Conservation (phyloP, 2,329 filamentous ascomycete species). For the Cladosporium sp. region DNA sequence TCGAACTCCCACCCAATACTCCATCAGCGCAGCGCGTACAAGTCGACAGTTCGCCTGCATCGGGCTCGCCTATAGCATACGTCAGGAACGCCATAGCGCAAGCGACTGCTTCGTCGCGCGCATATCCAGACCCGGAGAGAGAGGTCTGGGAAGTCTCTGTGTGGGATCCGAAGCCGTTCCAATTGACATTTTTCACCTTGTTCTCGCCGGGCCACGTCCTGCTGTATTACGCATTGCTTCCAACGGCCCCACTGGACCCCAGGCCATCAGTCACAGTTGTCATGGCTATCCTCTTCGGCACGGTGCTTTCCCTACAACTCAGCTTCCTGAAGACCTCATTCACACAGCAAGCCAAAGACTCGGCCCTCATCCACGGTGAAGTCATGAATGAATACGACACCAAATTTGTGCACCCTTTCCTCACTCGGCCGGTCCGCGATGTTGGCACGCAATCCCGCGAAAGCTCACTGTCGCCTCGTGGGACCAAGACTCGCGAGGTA, state of each 20-base stretch:
- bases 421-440: constrained; percentile 74
- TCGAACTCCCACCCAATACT: constrained; percentile 72
- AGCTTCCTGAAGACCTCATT: constrained; percentile 69
- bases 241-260: constrained; percentile 69
- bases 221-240: constrained; percentile 84
- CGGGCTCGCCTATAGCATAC: constrained; percentile 74
- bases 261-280: constrained; percentile 82
- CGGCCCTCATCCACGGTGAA: constrained; percentile 78
- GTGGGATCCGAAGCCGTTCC: constrained; percentile 89
- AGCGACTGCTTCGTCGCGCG: constrained; percentile 72
- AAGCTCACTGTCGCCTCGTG: constrained; percentile 30
- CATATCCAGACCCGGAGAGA: constrained; percentile 73
- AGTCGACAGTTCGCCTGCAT: constrained; percentile 76
- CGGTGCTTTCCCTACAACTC: constrained; percentile 73
- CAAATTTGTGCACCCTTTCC: constrained; percentile 87
- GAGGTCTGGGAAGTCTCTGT: constrained; percentile 95
- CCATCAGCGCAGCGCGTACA: constrained; percentile 84
- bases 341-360: constrained; percentile 80
- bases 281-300: constrained; percentile 72
- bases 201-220: constrained; percentile 94
- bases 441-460: constrained; percentile 73
- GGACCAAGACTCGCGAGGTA: constrained; percentile 42
- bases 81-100: constrained; percentile 63
- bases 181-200: constrained; percentile 75
- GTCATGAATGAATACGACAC: constrained; percentile 94